A percentile compares a stretch with the other conserved stretches of the same genome.
Conservation (phyloP, 164 flowering plant species). For the Santalum album region DNA sequence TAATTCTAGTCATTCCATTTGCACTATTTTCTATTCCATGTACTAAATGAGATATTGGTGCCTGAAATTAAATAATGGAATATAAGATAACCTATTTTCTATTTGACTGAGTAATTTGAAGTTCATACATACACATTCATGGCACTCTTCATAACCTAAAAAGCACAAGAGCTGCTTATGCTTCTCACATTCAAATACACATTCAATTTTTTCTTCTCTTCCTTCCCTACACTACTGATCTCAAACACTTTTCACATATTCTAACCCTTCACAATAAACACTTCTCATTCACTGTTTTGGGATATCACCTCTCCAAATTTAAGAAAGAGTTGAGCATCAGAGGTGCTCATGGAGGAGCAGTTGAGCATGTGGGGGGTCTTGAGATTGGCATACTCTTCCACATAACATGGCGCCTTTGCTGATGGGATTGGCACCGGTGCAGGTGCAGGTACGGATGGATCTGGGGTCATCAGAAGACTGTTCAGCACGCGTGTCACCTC, state of each 20-base stretch:
- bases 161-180: no score
- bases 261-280: not conserved
- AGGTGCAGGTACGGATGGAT: conserved; percentile 8
- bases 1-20: no score
- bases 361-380: conserved; percentile 60
- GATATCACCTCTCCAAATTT: conserved; percentile 96
- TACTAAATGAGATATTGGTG: no score
- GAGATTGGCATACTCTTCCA: conserved; percentile 66
- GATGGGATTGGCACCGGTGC: conserved; percentile 15
- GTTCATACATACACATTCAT: no score
- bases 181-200: no score
- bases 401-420: conserved; percentile 44
- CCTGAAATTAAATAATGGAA: no score
- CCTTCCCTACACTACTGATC: no score
- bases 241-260: conserved; percentile 5
- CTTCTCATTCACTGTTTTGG: conserved; percentile 39
- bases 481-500: conserved; percentile 79
- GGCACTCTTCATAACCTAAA: no score
- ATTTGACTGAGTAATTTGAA: no score
- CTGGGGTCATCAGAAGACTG: conserved; percentile 33
- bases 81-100: no score
- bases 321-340: conserved; percentile 88
- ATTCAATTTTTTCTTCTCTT: no score
- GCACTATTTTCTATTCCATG: no score
- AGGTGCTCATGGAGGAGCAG: conserved; percentile 69